Evolutionary conservation across 768 basidiomycete genomes (phyloP).

Genomic region (Suillus occidentalis): DNA sequence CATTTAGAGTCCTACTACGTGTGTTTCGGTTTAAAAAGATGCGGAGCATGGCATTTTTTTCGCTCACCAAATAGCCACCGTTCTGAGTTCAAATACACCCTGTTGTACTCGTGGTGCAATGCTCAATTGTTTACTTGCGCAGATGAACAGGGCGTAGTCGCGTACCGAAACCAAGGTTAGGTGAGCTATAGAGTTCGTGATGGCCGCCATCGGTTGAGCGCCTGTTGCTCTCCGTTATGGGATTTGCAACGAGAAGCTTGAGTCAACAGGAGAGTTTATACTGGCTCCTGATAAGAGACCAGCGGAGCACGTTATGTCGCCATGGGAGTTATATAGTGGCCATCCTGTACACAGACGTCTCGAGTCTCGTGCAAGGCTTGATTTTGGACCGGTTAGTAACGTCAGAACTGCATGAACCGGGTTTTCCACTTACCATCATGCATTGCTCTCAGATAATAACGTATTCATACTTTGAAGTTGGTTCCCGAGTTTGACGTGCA

Average conservation of each 20-base stretch:
- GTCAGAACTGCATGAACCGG: not conserved
- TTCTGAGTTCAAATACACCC: no score
- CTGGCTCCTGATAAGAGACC: no score
- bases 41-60: no score
- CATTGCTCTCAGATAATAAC: not conserved
- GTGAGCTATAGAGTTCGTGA: constrained; percentile 58
- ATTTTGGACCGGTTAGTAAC: not conserved
- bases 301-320: no score
- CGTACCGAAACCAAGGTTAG: constrained; percentile 58
- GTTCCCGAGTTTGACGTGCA: not conserved
- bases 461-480: not conserved
- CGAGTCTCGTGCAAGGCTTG: not conserved
- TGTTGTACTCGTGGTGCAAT: not conserved
- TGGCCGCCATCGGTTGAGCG: constrained; percentile 49
- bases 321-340: no score
- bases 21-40: no score
- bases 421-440: not conserved
- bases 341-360: not conserved
- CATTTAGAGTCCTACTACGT: no score
- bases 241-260: no score
- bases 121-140: constrained; percentile 1
- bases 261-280: no score
- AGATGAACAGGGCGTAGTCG: not conserved
- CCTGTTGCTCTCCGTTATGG: no score
- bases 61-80: no score